phyloP scores from a whole-genome alignment of 257 asterid genomes.

The Solanum dulcamara region DNA sequence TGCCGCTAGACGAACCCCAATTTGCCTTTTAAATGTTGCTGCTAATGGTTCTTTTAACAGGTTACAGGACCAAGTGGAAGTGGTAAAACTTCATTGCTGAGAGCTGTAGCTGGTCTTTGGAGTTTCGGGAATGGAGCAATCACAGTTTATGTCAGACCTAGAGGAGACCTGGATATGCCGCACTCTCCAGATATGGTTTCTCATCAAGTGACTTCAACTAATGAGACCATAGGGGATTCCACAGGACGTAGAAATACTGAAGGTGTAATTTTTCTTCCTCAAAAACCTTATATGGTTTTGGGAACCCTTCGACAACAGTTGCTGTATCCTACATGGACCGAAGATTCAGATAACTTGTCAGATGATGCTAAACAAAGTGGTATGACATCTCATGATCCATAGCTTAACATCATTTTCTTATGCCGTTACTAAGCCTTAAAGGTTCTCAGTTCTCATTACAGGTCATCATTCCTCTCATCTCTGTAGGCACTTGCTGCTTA shows the following conservation, averaged over 20 bases:
- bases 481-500: neutral
- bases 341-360: constrained; percentile 21
- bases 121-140: constrained; percentile 64
- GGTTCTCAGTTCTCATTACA: neutral
- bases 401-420: constrained; percentile 40
- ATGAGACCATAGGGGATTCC: constrained; percentile 6
- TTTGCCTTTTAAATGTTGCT: neutral
- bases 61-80: constrained; percentile 95
- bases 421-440: neutral
- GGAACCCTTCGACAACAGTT: constrained; percentile 88
- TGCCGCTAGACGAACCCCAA: neutral
- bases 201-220: constrained; percentile 10
- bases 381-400: constrained; percentile 20
- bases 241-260: constrained; percentile 18
- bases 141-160: constrained; percentile 36
- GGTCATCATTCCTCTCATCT: neutral
- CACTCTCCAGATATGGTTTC: constrained; percentile 17
- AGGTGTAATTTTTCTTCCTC: constrained; percentile 85
- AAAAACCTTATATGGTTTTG: constrained; percentile 84
- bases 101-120: constrained; percentile 93
- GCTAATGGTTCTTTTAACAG: constrained; percentile 41
- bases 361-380: constrained; percentile 37
- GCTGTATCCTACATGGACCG: constrained; percentile 86
- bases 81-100: constrained; percentile 82
- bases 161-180: constrained; percentile 10